These are phyloP conservation scores for Cutaneotrichosporon cavernicola DNA, from an alignment of 1,284 basidiomycete species.

Conservation along the genomic window DNA sequence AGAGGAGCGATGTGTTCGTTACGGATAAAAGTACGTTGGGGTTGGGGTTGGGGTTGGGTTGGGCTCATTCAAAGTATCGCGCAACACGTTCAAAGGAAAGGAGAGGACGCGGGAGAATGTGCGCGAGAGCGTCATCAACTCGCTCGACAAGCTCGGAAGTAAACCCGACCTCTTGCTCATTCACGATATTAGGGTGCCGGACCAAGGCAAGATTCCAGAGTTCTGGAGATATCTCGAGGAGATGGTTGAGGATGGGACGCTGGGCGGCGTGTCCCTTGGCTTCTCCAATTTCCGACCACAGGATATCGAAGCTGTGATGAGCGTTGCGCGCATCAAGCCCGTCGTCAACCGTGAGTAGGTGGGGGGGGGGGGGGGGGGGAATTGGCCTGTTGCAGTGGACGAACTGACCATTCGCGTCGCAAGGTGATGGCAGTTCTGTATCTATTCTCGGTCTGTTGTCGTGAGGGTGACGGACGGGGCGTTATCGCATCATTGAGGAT, in stretches of 20 bases:
- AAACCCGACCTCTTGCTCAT: conserved; percentile 43
- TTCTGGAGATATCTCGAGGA: conserved; percentile 46
- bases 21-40: conserved; percentile 56
- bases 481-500: no score
- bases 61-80: conserved; percentile 16
- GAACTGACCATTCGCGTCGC: no score
- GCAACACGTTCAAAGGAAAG: conserved; percentile 12
- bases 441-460: background rate
- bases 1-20: conserved; percentile 55
- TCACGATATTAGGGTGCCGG: conserved; percentile 39
- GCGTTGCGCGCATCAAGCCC: conserved; percentile 61
- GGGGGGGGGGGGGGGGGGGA: background rate
- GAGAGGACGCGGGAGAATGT: conserved; percentile 24
- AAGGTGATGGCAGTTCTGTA: no score
- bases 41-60: no score
- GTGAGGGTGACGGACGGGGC: background rate
- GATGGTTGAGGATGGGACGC: conserved; percentile 57
- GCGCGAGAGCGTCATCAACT: conserved; percentile 29
- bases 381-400: background rate
- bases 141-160: conserved; percentile 30
- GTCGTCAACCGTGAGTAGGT: conserved; percentile 60
- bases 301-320: conserved; percentile 43
- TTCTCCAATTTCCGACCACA: conserved; percentile 48
- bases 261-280: conserved; percentile 58
- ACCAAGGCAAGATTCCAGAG: conserved; percentile 30